Percentiles rank a stretch among this genome's conserved stretches.
Evolutionary conservation across 2,329 filamentous ascomycete species (phyloP).

Genomic region (Curvularia sp.): DNA sequence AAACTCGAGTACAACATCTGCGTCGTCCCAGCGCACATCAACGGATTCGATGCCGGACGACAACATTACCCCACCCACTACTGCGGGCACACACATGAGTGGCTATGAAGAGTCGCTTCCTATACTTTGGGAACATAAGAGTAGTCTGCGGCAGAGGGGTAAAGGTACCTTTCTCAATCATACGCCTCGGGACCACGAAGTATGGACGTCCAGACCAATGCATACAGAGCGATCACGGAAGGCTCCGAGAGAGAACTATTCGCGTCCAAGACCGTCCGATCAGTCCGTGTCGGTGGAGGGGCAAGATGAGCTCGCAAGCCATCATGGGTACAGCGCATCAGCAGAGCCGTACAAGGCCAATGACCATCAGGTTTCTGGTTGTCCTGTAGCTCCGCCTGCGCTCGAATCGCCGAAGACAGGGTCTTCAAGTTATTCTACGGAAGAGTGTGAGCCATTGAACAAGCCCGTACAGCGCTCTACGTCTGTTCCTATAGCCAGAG

Average conservation of each 20-base stretch:
- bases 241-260: conserved; percentile 31
- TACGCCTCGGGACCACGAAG: conserved; percentile 41
- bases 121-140: conserved; percentile 31
- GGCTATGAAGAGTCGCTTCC: conserved; percentile 19
- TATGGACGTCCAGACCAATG: conserved; percentile 25
- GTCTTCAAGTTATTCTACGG: conserved; percentile 16
- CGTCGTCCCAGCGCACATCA: conserved; percentile 31
- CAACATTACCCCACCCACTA: conserved; percentile 23
- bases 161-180: conserved; percentile 46
- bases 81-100: conserved; percentile 22
- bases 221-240: conserved; percentile 28
- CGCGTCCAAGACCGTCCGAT: conserved; percentile 28
- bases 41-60: conserved; percentile 28
- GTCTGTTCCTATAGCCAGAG: conserved; percentile 26
- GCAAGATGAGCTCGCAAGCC: conserved; percentile 6
- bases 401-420: conserved; percentile 27
- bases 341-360: conserved; percentile 16
- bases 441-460: conserved; percentile 18
- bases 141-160: conserved; percentile 32
- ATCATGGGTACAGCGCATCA: conserved; percentile 21
- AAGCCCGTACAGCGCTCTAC: conserved; percentile 23
- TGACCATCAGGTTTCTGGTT: conserved; percentile 17
- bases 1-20: conserved; percentile 25
- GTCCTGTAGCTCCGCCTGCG: conserved; percentile 23
- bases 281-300: conserved; percentile 16